Base-by-base conservation (phyloP, 148 eudicot species). In the Suaeda aralocaspica region DNA sequence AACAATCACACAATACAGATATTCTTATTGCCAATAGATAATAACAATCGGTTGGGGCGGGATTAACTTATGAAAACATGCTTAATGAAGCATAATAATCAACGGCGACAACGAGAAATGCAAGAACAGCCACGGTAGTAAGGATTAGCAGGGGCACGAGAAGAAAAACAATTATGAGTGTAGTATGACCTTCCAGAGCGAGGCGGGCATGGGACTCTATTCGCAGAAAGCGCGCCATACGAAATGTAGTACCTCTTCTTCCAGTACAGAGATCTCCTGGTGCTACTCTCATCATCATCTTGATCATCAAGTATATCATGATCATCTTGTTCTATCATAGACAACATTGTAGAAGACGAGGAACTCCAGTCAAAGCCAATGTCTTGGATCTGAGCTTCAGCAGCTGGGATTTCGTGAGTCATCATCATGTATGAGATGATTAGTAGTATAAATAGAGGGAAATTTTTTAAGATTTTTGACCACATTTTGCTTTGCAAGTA, bases 171-270 rank as follows among this genome's bases (percentile, higher is more conserved):
- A 77, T 91, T 78, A 70, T 84, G 90, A 15, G 92, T 85, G 73
- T 92, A 89, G 70, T 92, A 92, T 2, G 97, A 92, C 75, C 87
- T 78, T 3, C 97, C 95, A 0, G 97, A 92, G n/a, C 92, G 87
- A 13, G 97, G 79, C 0, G 90, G 92, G 66, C 97, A 92, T 0
- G 95, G 92, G 42, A 92, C 80, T 0, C 90, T 70, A 67, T 89
- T 87, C 7, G 95, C 95, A 2, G 89, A 73, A 0, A 92, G 78
- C 0, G 94, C 97, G 0, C 87, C 97, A 44, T 92, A 92, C 4
- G 97, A 92, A 9, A 92, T 92, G 76, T 92, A 92, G 77, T 84
- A 85, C 33, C 21, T 21, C 57, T 70, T 66, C 34, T 56, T 59
- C 92, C 95, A 89, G 22, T 80, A 80, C 10, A 92, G 79, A 0